These are phyloP conservation scores for Castanea mollissima DNA, from an alignment of 306 rosid species.

Conservation along the genomic window DNA sequence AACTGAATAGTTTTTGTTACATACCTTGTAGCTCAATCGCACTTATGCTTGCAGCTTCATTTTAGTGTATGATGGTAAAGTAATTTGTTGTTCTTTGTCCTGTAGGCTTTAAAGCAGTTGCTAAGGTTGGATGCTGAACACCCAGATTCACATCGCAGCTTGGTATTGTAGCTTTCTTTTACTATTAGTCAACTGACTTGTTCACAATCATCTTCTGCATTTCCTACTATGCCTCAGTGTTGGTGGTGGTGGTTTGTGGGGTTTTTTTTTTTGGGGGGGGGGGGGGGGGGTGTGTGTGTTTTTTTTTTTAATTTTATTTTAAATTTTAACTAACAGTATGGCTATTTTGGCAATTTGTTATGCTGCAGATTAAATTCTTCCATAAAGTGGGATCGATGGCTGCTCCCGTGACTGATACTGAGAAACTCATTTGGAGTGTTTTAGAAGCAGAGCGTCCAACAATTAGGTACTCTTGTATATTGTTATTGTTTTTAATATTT, in stretches of 20 bases:
- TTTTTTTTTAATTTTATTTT: not conserved
- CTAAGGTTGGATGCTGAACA: slow-evolving; percentile 85
- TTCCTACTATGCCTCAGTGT: not conserved
- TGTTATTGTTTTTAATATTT: not conserved
- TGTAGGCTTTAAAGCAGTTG: slow-evolving; percentile 89
- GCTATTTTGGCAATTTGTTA: slow-evolving; percentile 22
- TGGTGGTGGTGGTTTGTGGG: not conserved
- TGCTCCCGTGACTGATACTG: slow-evolving; percentile 65
- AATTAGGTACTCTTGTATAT: slow-evolving; percentile 55
- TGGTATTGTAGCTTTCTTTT: slow-evolving; percentile 49
- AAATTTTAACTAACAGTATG: not conserved
- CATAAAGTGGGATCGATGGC: slow-evolving; percentile 67
- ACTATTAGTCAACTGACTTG: not conserved
- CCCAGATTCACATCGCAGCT: slow-evolving; percentile 90
- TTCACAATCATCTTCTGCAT: not conserved
- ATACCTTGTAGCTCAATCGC: slow-evolving; percentile 7
- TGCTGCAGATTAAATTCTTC: slow-evolving; percentile 82
- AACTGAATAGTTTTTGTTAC: slow-evolving; percentile 12
- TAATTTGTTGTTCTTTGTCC: slow-evolving; percentile 4
- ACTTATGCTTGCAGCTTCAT: not conserved
- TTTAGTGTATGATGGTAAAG: not conserved
- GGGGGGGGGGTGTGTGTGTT: not conserved
- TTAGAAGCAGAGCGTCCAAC: slow-evolving; percentile 83
- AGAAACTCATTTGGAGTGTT: slow-evolving; percentile 85
- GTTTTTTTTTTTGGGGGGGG: no score